Percentiles rank a stretch among this genome's conserved stretches.
phyloP scores from a whole-genome alignment of 1,139 yeast species.

The Scheffersomyces segobiensis region DNA sequence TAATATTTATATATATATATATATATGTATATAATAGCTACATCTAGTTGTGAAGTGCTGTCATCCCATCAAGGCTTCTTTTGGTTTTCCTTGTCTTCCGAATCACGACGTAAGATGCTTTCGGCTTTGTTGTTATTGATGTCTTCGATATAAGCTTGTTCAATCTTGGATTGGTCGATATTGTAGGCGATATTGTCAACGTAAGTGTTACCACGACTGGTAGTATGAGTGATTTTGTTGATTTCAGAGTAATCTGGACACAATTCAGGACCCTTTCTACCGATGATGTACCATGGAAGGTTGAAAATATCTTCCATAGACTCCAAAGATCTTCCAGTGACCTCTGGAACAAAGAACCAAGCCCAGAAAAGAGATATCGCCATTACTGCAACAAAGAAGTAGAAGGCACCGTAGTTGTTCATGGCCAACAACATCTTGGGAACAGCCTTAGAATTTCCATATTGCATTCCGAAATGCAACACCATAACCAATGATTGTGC shows the following conservation, averaged over 20 bases:
- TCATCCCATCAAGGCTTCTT: background rate
- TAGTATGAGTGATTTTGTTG: conserved; percentile 24
- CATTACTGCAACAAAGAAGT: conserved; percentile 51
- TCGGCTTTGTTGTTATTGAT: conserved; percentile 1
- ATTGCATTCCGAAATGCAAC: conserved; percentile 60
- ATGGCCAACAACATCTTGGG: conserved; percentile 52
- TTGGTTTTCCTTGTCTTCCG: conserved; percentile 1
- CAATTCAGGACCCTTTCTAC: conserved; percentile 51
- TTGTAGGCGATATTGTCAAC: conserved; percentile 20
- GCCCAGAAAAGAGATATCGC: conserved; percentile 46
- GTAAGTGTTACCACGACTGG: conserved; percentile 20
- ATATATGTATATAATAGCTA: too few relatives aligned
- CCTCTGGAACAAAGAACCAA: conserved; percentile 56
- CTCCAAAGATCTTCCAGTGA: conserved; percentile 55
- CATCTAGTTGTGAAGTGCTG: background rate
- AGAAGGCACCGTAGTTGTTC: conserved; percentile 55
- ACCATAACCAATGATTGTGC: conserved; percentile 59
- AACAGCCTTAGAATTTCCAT: conserved; percentile 58
- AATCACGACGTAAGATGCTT: background rate
- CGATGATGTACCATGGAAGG: conserved; percentile 59
- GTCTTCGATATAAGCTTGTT: conserved; percentile 13
- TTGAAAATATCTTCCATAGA: conserved; percentile 58
- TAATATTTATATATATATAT: too few relatives aligned
- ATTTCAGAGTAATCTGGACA: conserved; percentile 57
- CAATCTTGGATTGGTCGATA: conserved; percentile 12